Conservation (phyloP, 1,284 basidiomycete genomes). For the Fomitopsis palustris region DNA sequence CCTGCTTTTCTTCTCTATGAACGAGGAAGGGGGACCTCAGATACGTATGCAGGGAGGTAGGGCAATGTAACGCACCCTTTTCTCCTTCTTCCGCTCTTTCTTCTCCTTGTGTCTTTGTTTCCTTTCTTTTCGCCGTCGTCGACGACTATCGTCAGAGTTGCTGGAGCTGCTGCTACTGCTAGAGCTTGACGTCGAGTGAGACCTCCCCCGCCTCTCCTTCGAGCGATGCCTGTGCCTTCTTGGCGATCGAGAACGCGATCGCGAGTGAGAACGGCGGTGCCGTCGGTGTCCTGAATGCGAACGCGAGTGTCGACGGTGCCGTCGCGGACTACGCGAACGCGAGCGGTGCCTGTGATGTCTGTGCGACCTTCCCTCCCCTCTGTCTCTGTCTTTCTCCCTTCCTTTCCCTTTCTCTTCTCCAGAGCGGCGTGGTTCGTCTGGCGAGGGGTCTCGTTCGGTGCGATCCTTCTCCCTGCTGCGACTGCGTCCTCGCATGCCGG, state of each 20-base stretch:
- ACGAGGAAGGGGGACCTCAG: constrained; percentile 2
- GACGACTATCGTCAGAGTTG: constrained; percentile 37
- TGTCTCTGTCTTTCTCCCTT: constrained; percentile 3
- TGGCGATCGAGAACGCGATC: constrained; percentile 25
- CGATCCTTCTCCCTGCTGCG: constrained; percentile 11
- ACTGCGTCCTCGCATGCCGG: not conserved
- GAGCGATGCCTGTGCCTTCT: constrained; percentile 16
- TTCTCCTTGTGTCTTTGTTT: constrained; percentile 49
- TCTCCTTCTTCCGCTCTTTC: constrained; percentile 65
- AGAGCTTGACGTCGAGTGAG: constrained; percentile 27
- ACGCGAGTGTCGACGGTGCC: constrained; percentile 3
- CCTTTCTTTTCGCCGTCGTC: constrained; percentile 38
- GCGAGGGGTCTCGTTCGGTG: constrained; percentile 7
- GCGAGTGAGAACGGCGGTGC: constrained; percentile 15
- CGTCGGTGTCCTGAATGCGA: constrained; percentile 7
- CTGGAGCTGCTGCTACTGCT: constrained; percentile 30
- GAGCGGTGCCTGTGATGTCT: constrained; percentile 2
- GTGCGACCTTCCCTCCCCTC: not conserved
- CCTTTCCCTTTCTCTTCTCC: constrained; percentile 9
- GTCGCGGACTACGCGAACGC: constrained; percentile 7
- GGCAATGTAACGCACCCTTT: constrained; percentile 42
- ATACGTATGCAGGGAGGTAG: not conserved
- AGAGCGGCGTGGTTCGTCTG: constrained; percentile 1
- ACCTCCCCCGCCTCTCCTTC: constrained; percentile 29
- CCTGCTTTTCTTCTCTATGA: constrained; percentile 53